Percentiles rank a stretch among this genome's conserved stretches.
Conservation (phyloP, 306 rosid genomes). For the Carpinus fangiana region DNA sequence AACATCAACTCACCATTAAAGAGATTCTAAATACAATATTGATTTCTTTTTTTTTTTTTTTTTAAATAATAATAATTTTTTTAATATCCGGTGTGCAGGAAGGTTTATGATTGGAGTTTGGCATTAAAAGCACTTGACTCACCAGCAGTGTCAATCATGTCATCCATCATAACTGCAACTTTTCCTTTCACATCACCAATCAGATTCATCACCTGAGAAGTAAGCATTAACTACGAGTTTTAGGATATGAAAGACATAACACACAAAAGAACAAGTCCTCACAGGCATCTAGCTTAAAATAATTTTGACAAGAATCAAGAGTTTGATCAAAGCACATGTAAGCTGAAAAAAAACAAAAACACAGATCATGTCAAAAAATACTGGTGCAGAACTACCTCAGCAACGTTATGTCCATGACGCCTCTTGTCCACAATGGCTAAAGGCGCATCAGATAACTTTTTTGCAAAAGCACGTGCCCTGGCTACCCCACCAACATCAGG, state of each 20-base stretch:
- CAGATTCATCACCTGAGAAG: slow-evolving; percentile 85
- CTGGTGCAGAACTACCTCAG: slow-evolving; percentile 61
- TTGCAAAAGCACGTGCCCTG: slow-evolving; percentile 98
- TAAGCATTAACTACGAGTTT: slow-evolving; percentile 7
- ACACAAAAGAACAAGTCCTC: neutral
- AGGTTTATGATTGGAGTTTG: neutral
- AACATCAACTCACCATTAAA: neutral
- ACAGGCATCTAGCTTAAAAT: neutral
- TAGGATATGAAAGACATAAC: neutral
- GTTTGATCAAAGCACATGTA: neutral
- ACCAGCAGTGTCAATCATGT: slow-evolving; percentile 99
- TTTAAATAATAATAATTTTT: too few species aligned
- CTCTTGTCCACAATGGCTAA: slow-evolving; percentile 97
- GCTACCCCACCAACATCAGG: slow-evolving; percentile 99
- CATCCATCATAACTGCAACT: slow-evolving; percentile 99
- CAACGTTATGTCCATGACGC: slow-evolving; percentile 89
- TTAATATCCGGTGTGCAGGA: neutral
- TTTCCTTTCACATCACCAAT: slow-evolving; percentile 97
- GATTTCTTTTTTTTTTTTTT: neutral
- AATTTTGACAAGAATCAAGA: neutral
- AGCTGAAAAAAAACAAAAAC: neutral
- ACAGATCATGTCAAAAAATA: neutral
- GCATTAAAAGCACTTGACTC: slow-evolving; percentile 30
- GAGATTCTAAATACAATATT: neutral
- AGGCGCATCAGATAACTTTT: slow-evolving; percentile 94